Conservation (phyloP, 2,329 filamentous ascomycete genomes). For the Juglanconis sp. region DNA sequence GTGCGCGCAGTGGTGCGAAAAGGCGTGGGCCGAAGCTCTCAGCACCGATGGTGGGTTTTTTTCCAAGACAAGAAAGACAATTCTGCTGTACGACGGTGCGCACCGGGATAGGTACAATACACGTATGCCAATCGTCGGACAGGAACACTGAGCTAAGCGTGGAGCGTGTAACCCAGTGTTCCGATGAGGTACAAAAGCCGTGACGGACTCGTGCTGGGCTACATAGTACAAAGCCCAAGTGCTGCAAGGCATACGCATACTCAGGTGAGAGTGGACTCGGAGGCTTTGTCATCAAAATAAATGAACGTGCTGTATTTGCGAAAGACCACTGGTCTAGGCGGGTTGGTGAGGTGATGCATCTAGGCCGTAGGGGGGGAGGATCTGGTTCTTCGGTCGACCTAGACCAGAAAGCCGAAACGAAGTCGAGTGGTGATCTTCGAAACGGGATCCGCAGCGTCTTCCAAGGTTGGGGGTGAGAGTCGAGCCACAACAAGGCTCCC, state of each 20-base stretch:
- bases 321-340: background rate
- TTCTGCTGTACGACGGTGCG: no score
- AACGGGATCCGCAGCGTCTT: constrained; percentile 2
- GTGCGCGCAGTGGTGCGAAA: background rate
- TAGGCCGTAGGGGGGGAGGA: background rate
- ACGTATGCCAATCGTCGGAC: background rate
- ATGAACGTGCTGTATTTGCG: background rate
- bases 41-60: no score
- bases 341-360: background rate
- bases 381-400: background rate
- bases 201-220: no score
- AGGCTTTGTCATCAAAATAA: background rate
- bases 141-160: background rate
- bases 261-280: background rate
- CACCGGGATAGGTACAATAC: no score
- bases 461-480: background rate
- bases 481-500: background rate
- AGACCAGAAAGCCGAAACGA: background rate
- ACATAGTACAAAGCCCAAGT: background rate
- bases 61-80: no score
- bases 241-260: background rate
- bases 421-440: background rate
- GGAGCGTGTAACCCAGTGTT: background rate
- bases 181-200: background rate
- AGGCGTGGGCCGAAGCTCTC: background rate